Evolutionary conservation across 305 asterid genomes (phyloP).

Genomic region (Solanum hybrid): DNA sequence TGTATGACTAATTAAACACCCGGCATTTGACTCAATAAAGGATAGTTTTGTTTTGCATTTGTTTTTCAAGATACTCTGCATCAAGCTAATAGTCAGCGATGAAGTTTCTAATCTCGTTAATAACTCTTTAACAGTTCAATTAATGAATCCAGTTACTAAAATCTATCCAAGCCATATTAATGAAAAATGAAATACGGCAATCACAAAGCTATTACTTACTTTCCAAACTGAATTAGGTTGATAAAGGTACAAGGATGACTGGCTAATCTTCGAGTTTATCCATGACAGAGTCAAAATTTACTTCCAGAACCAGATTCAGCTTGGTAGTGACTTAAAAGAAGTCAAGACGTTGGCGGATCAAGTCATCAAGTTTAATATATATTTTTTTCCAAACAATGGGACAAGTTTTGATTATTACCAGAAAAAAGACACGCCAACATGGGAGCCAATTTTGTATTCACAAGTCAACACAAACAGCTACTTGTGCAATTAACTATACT

Average conservation of each 20-base stretch:
- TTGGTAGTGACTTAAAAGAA: neutral
- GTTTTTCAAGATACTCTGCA: neutral
- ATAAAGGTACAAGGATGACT: neutral
- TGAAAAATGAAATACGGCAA: neutral
- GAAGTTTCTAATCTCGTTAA: neutral
- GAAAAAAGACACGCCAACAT: neutral
- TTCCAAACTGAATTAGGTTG: neutral
- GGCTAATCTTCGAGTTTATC: neutral
- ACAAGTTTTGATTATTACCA: neutral
- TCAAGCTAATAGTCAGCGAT: neutral
- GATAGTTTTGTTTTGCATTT: neutral
- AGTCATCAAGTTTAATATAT: neutral
- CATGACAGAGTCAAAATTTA: neutral
- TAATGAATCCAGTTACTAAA: neutral
- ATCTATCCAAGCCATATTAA: neutral
- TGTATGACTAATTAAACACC: neutral
- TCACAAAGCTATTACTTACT: neutral
- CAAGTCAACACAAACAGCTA: neutral
- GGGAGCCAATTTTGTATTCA: neutral
- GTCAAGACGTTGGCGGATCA: neutral
- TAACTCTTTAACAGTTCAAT: neutral
- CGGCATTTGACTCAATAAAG: neutral
- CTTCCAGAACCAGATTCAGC: neutral
- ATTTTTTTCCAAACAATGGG: neutral
- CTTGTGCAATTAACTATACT: neutral